Evolutionary conservation across 2,329 filamentous ascomycete species (phyloP).

Genomic region (Elsinoe batatas): DNA sequence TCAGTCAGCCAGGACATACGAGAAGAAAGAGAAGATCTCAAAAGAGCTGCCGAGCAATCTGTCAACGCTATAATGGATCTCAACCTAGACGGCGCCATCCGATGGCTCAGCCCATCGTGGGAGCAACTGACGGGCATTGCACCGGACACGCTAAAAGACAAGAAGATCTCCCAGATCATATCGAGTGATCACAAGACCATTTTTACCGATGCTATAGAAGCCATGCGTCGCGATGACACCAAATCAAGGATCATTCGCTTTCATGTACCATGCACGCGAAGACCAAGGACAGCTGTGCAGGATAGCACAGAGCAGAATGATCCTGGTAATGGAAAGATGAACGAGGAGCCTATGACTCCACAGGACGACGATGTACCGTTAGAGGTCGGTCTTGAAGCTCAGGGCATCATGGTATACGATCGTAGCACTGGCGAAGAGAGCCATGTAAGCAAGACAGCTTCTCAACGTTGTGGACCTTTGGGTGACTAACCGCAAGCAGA

Average conservation of each 20-base stretch:
- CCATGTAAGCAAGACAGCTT: constrained; percentile 57
- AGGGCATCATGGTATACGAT: constrained; percentile 98
- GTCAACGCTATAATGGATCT: constrained; percentile 94
- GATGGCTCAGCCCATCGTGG: constrained; percentile 97
- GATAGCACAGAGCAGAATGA: constrained; percentile 15
- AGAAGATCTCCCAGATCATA: constrained; percentile 69
- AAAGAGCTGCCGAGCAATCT: constrained; percentile 91
- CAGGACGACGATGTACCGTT: constrained; percentile 24
- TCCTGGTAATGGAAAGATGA: background rate
- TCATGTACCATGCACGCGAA: constrained; percentile 51
- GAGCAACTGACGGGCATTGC: constrained; percentile 78
- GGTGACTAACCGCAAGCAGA: constrained; percentile 45
- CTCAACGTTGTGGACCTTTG: background rate
- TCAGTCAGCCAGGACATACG: constrained; percentile 80
- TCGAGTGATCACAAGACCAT: constrained; percentile 62
- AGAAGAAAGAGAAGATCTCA: constrained; percentile 85
- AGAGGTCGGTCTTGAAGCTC: constrained; percentile 73
- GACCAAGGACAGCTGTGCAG: constrained; percentile 15
- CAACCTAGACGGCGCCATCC: constrained; percentile 77
- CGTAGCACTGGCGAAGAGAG: constrained; percentile 74
- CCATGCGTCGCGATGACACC: constrained; percentile 86
- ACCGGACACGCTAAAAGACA: constrained; percentile 62
- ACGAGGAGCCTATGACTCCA: constrained; percentile 15
- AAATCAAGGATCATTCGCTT: constrained; percentile 86
- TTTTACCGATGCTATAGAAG: constrained; percentile 76